Evolutionary conservation across 768 basidiomycete genomes (phyloP).

Genomic region (Phaeotremella fagi): DNA sequence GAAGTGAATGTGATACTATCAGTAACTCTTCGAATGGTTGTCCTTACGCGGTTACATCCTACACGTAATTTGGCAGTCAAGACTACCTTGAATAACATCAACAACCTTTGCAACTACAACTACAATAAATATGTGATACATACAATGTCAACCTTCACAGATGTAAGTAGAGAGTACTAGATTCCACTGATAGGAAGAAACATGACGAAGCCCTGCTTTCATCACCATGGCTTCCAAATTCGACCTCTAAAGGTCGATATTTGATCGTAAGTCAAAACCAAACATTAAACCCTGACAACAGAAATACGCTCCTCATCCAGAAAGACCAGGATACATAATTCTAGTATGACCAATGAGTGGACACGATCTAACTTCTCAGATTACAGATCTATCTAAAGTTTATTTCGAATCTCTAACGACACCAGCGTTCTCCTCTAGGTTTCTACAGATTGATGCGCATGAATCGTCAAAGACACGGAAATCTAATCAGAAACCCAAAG

Average conservation of each 20-base stretch:
- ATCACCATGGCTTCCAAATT: conserved; percentile 20
- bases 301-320: conserved; percentile 26
- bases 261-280: conserved; percentile 2
- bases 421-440: conserved; percentile 9
- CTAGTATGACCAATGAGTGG: conserved; percentile 10
- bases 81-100: background rate
- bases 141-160: background rate
- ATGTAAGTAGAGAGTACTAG: background rate
- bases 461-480: background rate
- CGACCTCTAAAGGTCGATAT: conserved; percentile 5
- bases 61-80: background rate
- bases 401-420: conserved; percentile 19
- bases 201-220: conserved; percentile 14
- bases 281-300: background rate
- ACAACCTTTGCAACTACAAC: too few relatives aligned
- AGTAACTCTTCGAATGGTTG: too few relatives aligned
- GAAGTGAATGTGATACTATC: background rate
- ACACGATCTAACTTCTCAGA: background rate
- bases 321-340: conserved; percentile 26
- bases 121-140: background rate
- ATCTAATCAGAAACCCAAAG: background rate
- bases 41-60: background rate
- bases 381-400: conserved; percentile 19
- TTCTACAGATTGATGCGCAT: background rate
- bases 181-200: conserved; percentile 2